Conservation (phyloP, 2,329 filamentous ascomycete genomes). For the Talaromyces sp. region DNA sequence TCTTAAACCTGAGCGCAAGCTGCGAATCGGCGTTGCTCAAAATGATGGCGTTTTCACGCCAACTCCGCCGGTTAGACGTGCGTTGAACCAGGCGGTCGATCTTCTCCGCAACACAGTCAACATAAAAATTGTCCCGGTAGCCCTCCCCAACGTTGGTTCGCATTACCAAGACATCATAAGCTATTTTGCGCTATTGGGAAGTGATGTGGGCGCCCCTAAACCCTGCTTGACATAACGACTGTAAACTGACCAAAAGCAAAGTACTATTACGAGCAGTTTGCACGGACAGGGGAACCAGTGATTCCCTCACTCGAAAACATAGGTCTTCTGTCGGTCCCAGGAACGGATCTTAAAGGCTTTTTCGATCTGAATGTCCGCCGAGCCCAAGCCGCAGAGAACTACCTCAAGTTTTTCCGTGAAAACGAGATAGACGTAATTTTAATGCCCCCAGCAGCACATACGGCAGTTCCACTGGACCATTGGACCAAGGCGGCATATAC, state of each 20-base stretch:
- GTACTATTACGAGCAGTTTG: slow-evolving; percentile 11
- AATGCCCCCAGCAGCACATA: slow-evolving; percentile 48
- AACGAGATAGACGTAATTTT: slow-evolving; percentile 45
- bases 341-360: slow-evolving; percentile 37
- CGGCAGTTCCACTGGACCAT: slow-evolving; percentile 51
- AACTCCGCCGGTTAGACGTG: slow-evolving; percentile 11
- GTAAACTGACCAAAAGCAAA: slow-evolving; percentile 6
- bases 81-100: slow-evolving; percentile 35
- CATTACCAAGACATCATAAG: slow-evolving; percentile 6
- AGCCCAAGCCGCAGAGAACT: slow-evolving; percentile 25
- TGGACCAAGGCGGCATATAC: slow-evolving; percentile 8
- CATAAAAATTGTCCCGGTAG: slow-evolving; percentile 6
- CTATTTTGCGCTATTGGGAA: slow-evolving; percentile 2
- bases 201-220: neutral
- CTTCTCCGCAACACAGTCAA: slow-evolving; percentile 26
- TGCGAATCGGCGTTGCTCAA: slow-evolving; percentile 13
- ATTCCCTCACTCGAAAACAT: slow-evolving; percentile 11
- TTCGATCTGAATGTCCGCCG: slow-evolving; percentile 44
- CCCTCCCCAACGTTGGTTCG: neutral
- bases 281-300: slow-evolving; percentile 8
- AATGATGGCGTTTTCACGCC: slow-evolving; percentile 14
- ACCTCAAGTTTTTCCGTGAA: slow-evolving; percentile 8
- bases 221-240: neutral
- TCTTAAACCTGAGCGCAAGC: slow-evolving; percentile 38
- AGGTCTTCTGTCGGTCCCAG: slow-evolving; percentile 2